Evolutionary conservation across 345 rosid genomes (phyloP), one percentile per base, ranked within the genome.

Genomic region (Trapa bicornis): DNA sequence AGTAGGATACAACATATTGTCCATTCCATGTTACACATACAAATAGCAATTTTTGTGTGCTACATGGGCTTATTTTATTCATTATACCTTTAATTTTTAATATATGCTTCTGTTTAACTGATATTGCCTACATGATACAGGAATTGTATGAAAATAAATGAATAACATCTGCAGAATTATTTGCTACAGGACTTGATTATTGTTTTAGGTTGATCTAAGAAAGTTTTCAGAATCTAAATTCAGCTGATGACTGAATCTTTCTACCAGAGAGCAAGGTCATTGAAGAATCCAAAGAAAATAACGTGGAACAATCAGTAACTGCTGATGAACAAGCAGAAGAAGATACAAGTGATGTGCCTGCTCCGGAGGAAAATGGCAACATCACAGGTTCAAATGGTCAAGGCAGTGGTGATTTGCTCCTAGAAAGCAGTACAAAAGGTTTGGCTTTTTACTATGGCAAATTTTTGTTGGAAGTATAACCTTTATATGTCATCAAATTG

Each of bases 351-450:
- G 63, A 32, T 58, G 63, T 10, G 5, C 38, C 63, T 15, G 5
- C 63, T 58, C 38, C 80, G 22, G 74, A 67, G 74, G 75, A 68
- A 64, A 82, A 42, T 73, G 80, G 74, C 63, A 75, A 38, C 65
- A 47, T 77, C 1, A 66, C 61, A 38, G 43, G 75, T 75, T 72
- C 82, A 68, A 80, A 76, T 65, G 78, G 75, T 48, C 70, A 74
- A 69, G 68, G 64, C 60, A 61, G 50, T 22, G 50, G 36, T 62
- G 67, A 73, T 71, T 56, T 73, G 16, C 68, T 76, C 14, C 47
- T 64, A 61, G 78, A 77, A 64, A 79, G 69, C 68, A 68, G 11
- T 43, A 69, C 42, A 63, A 75, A 74, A 90, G 92, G 94, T 85
- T 41, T 41, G 43, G 43, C 43, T 41, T 39, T 39, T 41, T 41